Evolutionary conservation across 2,329 filamentous ascomycete species (phyloP), one percentile per base, ranked within the genome.

Genomic region (Aspergillus spinulosporus): DNA sequence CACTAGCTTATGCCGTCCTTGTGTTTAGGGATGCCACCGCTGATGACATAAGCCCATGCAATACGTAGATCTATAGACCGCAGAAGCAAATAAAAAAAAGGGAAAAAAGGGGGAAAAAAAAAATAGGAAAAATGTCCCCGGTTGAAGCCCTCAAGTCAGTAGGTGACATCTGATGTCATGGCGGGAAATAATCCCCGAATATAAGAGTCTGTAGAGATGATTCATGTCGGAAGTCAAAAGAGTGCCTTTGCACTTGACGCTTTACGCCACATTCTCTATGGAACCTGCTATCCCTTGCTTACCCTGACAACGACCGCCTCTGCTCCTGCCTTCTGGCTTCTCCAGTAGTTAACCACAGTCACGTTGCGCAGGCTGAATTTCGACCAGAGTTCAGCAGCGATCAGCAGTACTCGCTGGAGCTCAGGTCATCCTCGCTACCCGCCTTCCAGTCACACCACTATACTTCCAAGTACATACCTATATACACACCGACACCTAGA

Each of bases 151-250:
- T 21, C 3, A 21, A 21, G 21, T 21, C 21, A 21, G 21, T 21
- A 36, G 32, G 42, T 48, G 51, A 29, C 43, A 5, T 42, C 26
- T 48, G 51, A 53, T 53, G 51, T 53, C 51, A 53, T 42, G 34
- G 32, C 29, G 36, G 49, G 42, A 32, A n/a, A 3, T 8, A 36
- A 8, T 8, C 5, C 39, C 37, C 26, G 37, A 49, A 14, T 34
- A 12, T 8, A 44, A 36, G 36, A 44, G 12, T 11, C 36, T 43
- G 26, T 47, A 40, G 39, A 46, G 21, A 52, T 28, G 31, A 52
- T 28, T 43, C 40, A 21, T 36, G 32, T 6, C 39, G 5, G 31
- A 29, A 32, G 28, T 45, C 21, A 43, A 11, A 31, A 29, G 11
- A 21, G 21, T 21, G 34, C 32, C 11, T 34, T 6, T 34, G 6